Percentiles rank a stretch among this genome's conserved stretches.
Conservation (phyloP, 2,329 filamentous ascomycete genomes). For the Colletotrichum sp. region DNA sequence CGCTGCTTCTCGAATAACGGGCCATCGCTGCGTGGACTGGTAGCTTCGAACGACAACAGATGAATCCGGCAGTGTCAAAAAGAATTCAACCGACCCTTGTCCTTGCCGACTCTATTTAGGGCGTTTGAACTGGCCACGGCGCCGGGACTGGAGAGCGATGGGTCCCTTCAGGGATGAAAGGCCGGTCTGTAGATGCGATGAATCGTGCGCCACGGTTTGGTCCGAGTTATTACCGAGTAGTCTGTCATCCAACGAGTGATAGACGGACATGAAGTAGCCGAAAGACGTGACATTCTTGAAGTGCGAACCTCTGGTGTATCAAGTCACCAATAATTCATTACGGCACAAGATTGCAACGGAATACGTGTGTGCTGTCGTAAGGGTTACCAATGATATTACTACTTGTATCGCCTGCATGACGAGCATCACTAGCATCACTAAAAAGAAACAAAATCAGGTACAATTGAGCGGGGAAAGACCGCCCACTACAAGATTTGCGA, state of each 20-base stretch:
- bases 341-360: rapidly evolving
- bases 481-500: neutral
- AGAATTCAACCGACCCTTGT: neutral
- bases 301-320: neutral
- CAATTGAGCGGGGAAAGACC: neutral
- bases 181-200: neutral
- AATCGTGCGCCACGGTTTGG: neutral
- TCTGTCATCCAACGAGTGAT: neutral
- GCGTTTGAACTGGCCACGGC: neutral
- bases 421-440: neutral
- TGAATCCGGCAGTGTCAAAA: neutral
- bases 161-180: neutral
- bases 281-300: neutral
- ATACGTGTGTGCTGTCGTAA: rapidly evolving
- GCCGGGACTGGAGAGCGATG: neutral
- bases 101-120: neutral
- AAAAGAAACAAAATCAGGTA: neutral
- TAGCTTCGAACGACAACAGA: neutral
- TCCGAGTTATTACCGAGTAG: neutral
- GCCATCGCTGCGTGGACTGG: neutral
- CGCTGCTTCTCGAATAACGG: neutral
- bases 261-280: neutral
- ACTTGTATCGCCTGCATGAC: neutral
- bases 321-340: neutral
- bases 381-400: neutral